Percentiles rank a stretch among this genome's conserved stretches.
phyloP scores from a whole-genome alignment of 2,329 filamentous ascomycete genomes.

The Emmonsiellopsis sp. region DNA sequence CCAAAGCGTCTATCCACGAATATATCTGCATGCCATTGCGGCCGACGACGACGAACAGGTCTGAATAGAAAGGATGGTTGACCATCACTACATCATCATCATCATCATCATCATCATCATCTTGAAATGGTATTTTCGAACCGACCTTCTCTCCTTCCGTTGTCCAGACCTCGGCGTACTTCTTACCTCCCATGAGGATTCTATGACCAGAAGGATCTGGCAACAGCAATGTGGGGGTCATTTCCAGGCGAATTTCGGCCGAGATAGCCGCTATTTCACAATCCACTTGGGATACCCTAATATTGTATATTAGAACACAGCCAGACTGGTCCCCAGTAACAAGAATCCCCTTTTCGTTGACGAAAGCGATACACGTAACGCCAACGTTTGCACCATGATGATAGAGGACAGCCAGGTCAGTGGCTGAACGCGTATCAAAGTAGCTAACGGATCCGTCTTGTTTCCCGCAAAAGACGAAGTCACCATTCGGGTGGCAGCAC shows the following conservation, averaged over 20 bases:
- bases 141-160: background rate
- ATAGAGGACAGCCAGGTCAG: conserved; percentile 13
- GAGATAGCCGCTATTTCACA: background rate
- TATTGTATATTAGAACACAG: conserved; percentile 14
- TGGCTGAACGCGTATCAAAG: conserved; percentile 17
- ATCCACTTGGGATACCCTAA: background rate
- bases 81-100: background rate
- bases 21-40: background rate
- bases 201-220: background rate
- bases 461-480: conserved; percentile 27
- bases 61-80: background rate
- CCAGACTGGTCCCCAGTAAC: conserved; percentile 21
- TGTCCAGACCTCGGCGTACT: background rate
- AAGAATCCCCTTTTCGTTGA: conserved; percentile 13
- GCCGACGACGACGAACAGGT: background rate
- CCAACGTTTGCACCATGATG: conserved; percentile 14
- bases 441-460: conserved; percentile 28
- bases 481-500: conserved; percentile 14
- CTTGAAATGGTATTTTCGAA: background rate
- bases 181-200: background rate
- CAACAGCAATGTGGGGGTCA: background rate
- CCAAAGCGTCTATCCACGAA: background rate
- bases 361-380: conserved; percentile 14
- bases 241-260: background rate
- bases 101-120: background rate